Conservation (phyloP, 1,139 yeast genomes). For the Candida frijolesensis region DNA sequence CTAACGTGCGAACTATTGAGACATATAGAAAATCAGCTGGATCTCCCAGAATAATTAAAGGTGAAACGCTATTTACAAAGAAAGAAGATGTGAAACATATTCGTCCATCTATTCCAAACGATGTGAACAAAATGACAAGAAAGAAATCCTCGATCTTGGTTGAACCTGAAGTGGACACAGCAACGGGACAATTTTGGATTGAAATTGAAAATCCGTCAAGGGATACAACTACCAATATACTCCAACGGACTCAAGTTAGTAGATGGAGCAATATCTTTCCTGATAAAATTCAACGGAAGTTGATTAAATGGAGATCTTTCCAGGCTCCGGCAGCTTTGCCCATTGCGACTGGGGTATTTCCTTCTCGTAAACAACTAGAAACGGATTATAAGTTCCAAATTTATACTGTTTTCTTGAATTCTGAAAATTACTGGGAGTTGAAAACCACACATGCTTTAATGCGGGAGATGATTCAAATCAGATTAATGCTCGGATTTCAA, state of each 20-base stretch:
- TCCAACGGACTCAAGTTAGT: constrained; percentile 40
- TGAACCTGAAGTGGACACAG: constrained; percentile 13
- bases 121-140: constrained; percentile 4
- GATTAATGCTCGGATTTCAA: constrained; percentile 88
- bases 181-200: constrained; percentile 56
- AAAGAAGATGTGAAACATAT: constrained; percentile 6
- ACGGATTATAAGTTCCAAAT: constrained; percentile 62
- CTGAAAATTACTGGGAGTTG: constrained; percentile 52
- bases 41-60: constrained; percentile 16
- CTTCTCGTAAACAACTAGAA: constrained; percentile 65
- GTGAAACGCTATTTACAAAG: constrained; percentile 14
- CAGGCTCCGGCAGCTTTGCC: constrained; percentile 95
- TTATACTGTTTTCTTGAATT: constrained; percentile 63
- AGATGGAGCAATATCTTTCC: constrained; percentile 94
- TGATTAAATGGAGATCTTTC: constrained; percentile 89
- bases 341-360: constrained; percentile 74
- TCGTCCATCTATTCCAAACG: constrained; percentile 1
- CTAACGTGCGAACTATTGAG: constrained; percentile 10
- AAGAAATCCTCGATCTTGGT: constrained; percentile 10
- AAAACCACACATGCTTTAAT: constrained; percentile 64
- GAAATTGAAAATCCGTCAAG: constrained; percentile 71
- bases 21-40: constrained; percentile 13
- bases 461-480: constrained; percentile 83
- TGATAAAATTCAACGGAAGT: constrained; percentile 58
- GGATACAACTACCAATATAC: constrained; percentile 48